A percentile compares a stretch with the other conserved stretches of the same genome.
Evolutionary conservation across 306 rosid genomes (phyloP).

Genomic region (Cyclanthera cordifolia): DNA sequence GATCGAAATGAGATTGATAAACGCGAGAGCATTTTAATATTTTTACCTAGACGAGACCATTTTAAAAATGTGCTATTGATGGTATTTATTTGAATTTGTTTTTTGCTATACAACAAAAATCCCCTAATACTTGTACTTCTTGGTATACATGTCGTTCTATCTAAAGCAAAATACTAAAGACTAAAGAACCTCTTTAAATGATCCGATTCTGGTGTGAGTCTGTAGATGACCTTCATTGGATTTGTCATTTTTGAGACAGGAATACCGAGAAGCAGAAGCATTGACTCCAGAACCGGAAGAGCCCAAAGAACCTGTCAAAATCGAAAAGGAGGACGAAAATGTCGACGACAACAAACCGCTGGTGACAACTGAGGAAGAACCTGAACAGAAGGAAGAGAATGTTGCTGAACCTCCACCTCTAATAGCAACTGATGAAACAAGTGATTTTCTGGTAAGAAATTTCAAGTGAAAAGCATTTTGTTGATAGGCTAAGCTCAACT

Average conservation of each 20-base stretch:
- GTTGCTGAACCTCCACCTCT: constrained; percentile 44
- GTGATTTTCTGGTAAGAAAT: constrained; percentile 56
- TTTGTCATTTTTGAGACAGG: constrained; percentile 32
- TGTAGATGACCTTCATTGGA: not conserved
- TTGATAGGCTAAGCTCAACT: not conserved
- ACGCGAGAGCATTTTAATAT: too few relatives aligned
- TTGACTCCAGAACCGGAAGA: constrained; percentile 28
- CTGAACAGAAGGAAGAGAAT: constrained; percentile 33
- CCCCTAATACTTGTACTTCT: too few relatives aligned
- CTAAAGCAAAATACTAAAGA: too few relatives aligned
- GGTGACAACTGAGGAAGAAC: constrained; percentile 28
- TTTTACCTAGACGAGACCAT: too few relatives aligned
- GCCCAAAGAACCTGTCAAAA: constrained; percentile 30
- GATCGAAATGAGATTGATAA: too few relatives aligned
- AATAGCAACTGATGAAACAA: constrained; percentile 41
- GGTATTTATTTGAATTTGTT: too few relatives aligned
- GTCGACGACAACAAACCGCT: constrained; percentile 18
- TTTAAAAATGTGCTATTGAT: too few relatives aligned
- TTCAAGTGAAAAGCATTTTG: not conserved
- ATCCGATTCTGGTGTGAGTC: too few relatives aligned
- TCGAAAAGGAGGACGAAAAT: constrained; percentile 27
- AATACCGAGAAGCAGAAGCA: constrained; percentile 29
- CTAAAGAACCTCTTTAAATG: too few relatives aligned
- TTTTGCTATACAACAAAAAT: too few relatives aligned
- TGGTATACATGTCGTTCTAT: too few relatives aligned